A percentile compares a stretch with the other conserved stretches of the same genome.
phyloP scores from a whole-genome alignment of 257 asterid species.

The Nicotiana paniculata region DNA sequence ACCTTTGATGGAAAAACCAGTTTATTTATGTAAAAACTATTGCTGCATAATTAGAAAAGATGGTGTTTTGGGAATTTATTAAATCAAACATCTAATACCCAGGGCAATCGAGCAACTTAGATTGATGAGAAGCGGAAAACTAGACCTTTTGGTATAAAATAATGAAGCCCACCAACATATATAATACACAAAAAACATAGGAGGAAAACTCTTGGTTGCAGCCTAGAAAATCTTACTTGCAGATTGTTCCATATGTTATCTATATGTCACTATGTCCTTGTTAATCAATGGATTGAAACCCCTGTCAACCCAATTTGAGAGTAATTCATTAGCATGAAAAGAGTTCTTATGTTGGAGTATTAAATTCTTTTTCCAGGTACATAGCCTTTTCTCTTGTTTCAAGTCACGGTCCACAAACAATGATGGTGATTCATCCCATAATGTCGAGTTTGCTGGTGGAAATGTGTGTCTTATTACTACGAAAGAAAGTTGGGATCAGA shows the following conservation, averaged over 20 bases:
- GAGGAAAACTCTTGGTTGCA: not conserved
- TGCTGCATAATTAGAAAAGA: not conserved
- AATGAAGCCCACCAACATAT: not conserved
- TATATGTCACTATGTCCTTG: not conserved
- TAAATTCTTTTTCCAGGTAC: constrained; percentile 1
- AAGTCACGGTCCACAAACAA: constrained; percentile 14
- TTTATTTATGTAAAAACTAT: not conserved
- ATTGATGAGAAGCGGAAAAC: not conserved
- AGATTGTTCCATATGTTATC: not conserved
- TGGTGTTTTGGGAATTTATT: not conserved
- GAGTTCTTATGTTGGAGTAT: not conserved
- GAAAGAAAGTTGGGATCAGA: constrained; percentile 81
- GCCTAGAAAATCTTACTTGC: not conserved
- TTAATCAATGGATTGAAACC: not conserved
- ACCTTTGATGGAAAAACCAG: not conserved
- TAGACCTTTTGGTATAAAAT: not conserved
- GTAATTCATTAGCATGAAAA: not conserved
- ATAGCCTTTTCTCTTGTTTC: not conserved
- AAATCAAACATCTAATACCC: not conserved
- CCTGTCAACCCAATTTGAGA: not conserved
- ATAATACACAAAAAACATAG: not conserved
- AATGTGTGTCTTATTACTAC: constrained; percentile 76
- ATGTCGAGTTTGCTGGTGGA: constrained; percentile 68
- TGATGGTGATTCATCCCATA: constrained; percentile 45
- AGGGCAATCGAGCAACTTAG: not conserved